A percentile compares a stretch with the other conserved stretches of the same genome.
Evolutionary conservation across 148 eudicot species (phyloP).

Genomic region (Chenopodium suecicum): DNA sequence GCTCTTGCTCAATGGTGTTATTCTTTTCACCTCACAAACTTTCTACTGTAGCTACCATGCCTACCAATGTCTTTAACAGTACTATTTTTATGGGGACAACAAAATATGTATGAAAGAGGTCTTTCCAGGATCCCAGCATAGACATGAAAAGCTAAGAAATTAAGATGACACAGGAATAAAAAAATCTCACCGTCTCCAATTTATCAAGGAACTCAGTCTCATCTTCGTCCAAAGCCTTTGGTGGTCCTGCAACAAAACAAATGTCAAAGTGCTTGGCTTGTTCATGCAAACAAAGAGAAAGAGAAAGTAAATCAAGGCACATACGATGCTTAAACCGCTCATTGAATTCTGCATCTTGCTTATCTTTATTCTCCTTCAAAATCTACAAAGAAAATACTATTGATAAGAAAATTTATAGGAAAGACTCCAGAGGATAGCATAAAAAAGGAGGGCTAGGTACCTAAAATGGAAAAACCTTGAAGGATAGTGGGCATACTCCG

Average conservation of each 20-base stretch:
- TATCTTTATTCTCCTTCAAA: conserved; percentile 93
- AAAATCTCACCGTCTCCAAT: conserved; percentile 57
- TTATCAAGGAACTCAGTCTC: conserved; percentile 91
- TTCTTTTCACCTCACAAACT: background rate
- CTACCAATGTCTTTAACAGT: background rate
- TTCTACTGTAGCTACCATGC: background rate
- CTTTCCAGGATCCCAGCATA: background rate
- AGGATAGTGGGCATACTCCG: background rate
- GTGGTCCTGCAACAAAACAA: conserved; percentile 69
- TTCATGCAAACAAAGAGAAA: background rate
- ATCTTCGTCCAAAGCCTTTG: conserved; percentile 96
- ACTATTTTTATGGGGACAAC: background rate
- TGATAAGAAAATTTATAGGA: background rate
- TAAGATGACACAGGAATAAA: background rate
- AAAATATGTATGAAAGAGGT: background rate
- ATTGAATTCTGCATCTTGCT: conserved; percentile 84
- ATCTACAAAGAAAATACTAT: conserved; percentile 38
- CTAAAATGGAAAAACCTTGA: background rate
- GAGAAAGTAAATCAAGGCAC: background rate
- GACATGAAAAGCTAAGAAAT: background rate
- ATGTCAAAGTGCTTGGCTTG: background rate
- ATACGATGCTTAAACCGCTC: conserved; percentile 69
- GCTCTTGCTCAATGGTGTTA: background rate
- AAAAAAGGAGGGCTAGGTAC: background rate
- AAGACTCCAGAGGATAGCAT: background rate